Conservation (phyloP, 1,139 yeast species). For the Saccharomycopsis phalli region DNA sequence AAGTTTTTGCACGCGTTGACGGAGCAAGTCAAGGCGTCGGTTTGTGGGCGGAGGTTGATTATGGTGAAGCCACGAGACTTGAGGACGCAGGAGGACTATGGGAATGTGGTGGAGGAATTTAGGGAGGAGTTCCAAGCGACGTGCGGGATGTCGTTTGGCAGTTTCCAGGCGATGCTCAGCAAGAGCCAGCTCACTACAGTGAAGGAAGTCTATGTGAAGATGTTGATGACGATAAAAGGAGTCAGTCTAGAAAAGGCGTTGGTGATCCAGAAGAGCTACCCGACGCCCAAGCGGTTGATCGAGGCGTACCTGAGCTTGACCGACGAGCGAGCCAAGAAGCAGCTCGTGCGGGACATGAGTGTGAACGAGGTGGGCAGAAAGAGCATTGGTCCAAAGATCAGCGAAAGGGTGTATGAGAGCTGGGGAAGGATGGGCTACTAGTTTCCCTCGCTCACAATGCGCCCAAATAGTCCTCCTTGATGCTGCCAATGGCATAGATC, state of each 20-base stretch:
- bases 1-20: constrained; percentile 54
- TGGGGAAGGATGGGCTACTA: constrained; percentile 16
- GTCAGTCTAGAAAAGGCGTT: constrained; percentile 79
- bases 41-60: constrained; percentile 31
- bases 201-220: constrained; percentile 62
- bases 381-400: constrained; percentile 15
- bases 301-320: constrained; percentile 22
- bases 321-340: constrained; percentile 10
- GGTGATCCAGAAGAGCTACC: constrained; percentile 56
- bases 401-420: constrained; percentile 14
- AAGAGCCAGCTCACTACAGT: constrained; percentile 67
- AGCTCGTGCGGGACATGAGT: constrained; percentile 6
- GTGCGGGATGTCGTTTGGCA: constrained; percentile 41
- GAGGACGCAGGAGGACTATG: constrained; percentile 46
- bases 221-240: constrained; percentile 76
- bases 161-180: constrained; percentile 62
- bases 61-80: constrained; percentile 45
- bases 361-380: constrained; percentile 15
- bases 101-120: constrained; percentile 33
- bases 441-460: constrained; percentile 44
- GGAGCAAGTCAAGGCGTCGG: constrained; percentile 34
- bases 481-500: constrained; percentile 94
- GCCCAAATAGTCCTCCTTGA: constrained; percentile 94
- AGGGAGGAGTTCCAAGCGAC: constrained; percentile 34
- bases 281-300: constrained; percentile 52